Base-by-base conservation (phyloP, 2,329 filamentous ascomycete genomes). In the Nannizziopsis arthrosporioides region DNA sequence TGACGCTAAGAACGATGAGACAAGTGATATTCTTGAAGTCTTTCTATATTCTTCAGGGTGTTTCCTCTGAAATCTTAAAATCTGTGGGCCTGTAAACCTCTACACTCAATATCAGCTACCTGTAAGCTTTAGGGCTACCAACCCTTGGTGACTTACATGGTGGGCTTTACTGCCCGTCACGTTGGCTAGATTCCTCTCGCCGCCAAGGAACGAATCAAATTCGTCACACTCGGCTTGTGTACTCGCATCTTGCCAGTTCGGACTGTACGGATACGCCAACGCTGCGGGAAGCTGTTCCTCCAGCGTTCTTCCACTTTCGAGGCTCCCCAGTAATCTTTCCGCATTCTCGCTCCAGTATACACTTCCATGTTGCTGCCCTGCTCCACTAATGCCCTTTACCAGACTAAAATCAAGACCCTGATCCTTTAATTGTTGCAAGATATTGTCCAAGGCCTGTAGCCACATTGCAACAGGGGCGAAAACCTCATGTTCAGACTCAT, bases 241-340 rank as follows among this genome's bases (percentile, higher is more conserved):
- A 68, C 88, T 94, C 53, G 89, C 84, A 65, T 98, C 92, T 69
- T 96, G 92, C 92, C 92, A 98, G 65, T 96, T 98, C 6, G 92
- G 92, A 55, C 86, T 88, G 68, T 81, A 89, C 3, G 84, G 81
- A 64, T 93, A 84, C 12, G 88, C 84, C 61, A 96, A 85, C 0
- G 83, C 84, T 2, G 68, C 70, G 8, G 71, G 69, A 19, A 96
- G 71, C 68, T 94, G 88, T 51, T 84, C 80, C 43, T 84, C 74
- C 41, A 96, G 70, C 0, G 74, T 68, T 61, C 76, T 77, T 15
- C 67, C 67, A 2, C 74, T 62, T 55, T 85, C 73, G 38, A 96
- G 69, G 10, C 59, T 69, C 3, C 63, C 68, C 38, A 96, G 74
- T 38, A 83, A 60, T 6, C 66, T 60, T 61, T 85, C 83, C 5